Evolutionary conservation across 2,329 filamentous ascomycete genomes (phyloP).

Genomic region (Ilyonectria mors-panacis): DNA sequence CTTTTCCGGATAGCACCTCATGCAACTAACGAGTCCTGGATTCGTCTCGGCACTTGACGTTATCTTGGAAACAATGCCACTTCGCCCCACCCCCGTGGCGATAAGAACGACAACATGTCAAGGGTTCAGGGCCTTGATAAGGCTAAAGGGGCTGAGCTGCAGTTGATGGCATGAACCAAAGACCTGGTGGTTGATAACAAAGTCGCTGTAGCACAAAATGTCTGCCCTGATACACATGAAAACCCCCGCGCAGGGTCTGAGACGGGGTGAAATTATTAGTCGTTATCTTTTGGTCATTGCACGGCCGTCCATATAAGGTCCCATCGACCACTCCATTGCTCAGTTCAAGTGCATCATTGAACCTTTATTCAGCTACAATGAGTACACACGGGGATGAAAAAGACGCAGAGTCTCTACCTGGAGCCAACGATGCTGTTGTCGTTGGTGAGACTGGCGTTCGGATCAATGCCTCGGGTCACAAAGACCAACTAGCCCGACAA

Average conservation of each 20-base stretch:
- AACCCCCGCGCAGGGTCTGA: too few relatives aligned
- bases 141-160: too few relatives aligned
- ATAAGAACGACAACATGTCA: slow-evolving; percentile 6
- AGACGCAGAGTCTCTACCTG: slow-evolving; percentile 16
- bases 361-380: not conserved
- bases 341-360: too few relatives aligned
- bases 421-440: slow-evolving; percentile 28
- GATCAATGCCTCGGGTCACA: slow-evolving; percentile 41
- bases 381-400: slow-evolving; percentile 27
- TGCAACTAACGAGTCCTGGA: slow-evolving; percentile 19
- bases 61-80: slow-evolving; percentile 7
- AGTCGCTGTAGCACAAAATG: too few relatives aligned
- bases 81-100: slow-evolving; percentile 19
- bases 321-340: not conserved
- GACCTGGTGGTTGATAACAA: too few relatives aligned
- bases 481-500: slow-evolving; percentile 42
- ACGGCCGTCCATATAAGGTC: not conserved
- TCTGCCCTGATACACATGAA: too few relatives aligned
- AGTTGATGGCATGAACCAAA: too few relatives aligned
- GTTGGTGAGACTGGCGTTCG: slow-evolving; percentile 28
- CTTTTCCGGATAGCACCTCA: slow-evolving; percentile 1
- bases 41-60: not conserved
- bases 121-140: too few relatives aligned
- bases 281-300: too few relatives aligned
- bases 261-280: too few relatives aligned